A percentile compares a stretch with the other conserved stretches of the same genome.
Evolutionary conservation across 805 yeast genomes (phyloP).

Genomic region (Starmera dryadoides): DNA sequence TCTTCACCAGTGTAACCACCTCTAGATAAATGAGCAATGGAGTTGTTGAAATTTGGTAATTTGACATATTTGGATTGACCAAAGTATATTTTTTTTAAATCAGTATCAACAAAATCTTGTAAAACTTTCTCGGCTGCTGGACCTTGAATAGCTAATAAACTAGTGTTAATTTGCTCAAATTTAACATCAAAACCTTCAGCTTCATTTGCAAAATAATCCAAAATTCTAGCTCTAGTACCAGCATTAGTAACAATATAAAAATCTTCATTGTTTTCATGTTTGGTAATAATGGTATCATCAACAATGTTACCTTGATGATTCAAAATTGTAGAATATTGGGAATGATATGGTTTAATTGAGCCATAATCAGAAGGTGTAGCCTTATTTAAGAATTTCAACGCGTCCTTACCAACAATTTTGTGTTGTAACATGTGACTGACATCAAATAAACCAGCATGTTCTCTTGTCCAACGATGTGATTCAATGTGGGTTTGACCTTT

Average conservation of each 20-base stretch:
- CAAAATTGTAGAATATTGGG: constrained; percentile 72
- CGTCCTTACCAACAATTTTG: constrained; percentile 58
- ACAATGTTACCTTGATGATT: constrained; percentile 79
- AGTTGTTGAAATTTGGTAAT: constrained; percentile 25
- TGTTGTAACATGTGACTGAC: constrained; percentile 98
- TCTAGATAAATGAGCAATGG: constrained; percentile 72
- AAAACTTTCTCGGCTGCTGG: constrained; percentile 71
- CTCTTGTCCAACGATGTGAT: constrained; percentile 91
- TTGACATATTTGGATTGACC: constrained; percentile 44
- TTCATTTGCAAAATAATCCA: constrained; percentile 52
- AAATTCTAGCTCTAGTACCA: constrained; percentile 82
- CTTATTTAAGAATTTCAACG: constrained; percentile 61
- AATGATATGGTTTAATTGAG: constrained; percentile 46
- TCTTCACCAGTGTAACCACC: constrained; percentile 99
- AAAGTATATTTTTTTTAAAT: constrained; percentile 59
- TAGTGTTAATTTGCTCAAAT: constrained; percentile 53
- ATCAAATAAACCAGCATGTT: constrained; percentile 84
- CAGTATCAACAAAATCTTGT: constrained; percentile 52
- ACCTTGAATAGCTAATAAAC: constrained; percentile 88
- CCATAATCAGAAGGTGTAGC: constrained; percentile 84
- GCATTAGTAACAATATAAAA: constrained; percentile 94
- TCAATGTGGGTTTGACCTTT: constrained; percentile 81
- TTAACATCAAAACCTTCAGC: constrained; percentile 26
- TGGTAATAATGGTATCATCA: constrained; percentile 89
- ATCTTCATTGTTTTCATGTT: constrained; percentile 51